Evolutionary conservation across 2,329 filamentous ascomycete species (phyloP), one percentile per base, ranked within the genome.

Genomic region (Scedosporium aurantiacum): DNA sequence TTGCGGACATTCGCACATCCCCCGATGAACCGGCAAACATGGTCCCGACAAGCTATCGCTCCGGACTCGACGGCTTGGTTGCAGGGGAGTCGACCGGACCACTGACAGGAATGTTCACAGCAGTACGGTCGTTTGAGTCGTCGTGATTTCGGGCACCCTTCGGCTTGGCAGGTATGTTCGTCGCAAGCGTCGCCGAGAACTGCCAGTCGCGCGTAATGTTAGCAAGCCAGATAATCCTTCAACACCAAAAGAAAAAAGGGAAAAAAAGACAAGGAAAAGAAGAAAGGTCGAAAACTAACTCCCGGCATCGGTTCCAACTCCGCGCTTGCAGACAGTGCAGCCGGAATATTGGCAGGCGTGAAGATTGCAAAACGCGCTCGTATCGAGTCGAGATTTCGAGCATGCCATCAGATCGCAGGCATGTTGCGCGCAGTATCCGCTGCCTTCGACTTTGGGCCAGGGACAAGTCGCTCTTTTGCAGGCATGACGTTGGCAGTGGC

Each of bases 281-380:
- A 16, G 18, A 10, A 28, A 18, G 58, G 12, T 5, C 1, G n/a
- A 10, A 10, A 16, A 55, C 58, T 60, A 10, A 60, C 58, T 50
- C 7, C 58, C 58, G 5, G 18, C 23, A 27, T 50, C 25, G 8
- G 58, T 40, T 10, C 47, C 58, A 23, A 60, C 45, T 7, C 58
- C 58, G 7, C 32, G 58, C 41, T 60, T 60, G 58, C 58, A 60
- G 4, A 21, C 21, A 3, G 45, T 41, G 18, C 58, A 60, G 1
- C 47, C 45, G 7, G 47, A 60, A 55, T 60, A 60, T 23, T 60
- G 58, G n/a, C 58, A 60, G 25, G 58, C 58, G 28, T 60, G 58
- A 1, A 23, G 12, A 12, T 60, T 60, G 32, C 58, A 60, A 47
- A 60, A 60, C 18, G 28, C 27, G 58, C 58, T 60, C 45, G 58